Conservation (phyloP, 23 red algal species). For the Gracilariopsis chorda region DNA sequence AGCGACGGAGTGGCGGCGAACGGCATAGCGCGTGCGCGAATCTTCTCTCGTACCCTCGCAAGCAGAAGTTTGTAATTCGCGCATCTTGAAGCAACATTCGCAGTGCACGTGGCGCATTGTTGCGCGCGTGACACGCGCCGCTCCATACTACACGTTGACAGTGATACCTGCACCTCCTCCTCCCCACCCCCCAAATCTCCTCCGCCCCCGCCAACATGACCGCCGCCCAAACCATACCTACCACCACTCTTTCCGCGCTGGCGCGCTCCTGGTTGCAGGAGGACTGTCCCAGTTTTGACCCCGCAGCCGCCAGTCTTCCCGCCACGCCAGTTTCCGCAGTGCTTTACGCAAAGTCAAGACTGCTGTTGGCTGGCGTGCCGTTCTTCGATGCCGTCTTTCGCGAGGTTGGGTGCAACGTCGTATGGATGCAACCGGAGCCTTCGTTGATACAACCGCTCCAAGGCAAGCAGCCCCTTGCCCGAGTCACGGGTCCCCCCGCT, state of each 20-base stretch:
- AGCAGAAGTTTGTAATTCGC: too few relatives aligned
- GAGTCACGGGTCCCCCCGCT: conserved; percentile 57
- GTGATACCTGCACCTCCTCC: too few relatives aligned
- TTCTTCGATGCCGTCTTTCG: conserved; percentile 92
- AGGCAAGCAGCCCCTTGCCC: conserved; percentile 58
- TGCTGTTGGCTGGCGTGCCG: conserved; percentile 72
- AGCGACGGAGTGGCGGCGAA: too few relatives aligned
- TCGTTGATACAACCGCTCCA: background rate
- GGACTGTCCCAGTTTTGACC: conserved; percentile 90
- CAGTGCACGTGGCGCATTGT: too few relatives aligned
- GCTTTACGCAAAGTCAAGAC: conserved; percentile 73
- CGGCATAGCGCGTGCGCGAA: too few relatives aligned
- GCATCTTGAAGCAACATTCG: too few relatives aligned
- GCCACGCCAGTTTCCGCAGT: conserved; percentile 11
- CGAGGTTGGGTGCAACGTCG: conserved; percentile 54
- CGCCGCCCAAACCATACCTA: conserved; percentile 1
- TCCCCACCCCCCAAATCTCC: too few relatives aligned
- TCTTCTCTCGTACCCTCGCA: too few relatives aligned
- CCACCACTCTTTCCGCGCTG: conserved; percentile 6
- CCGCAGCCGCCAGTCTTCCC: conserved; percentile 54
- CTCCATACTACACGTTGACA: too few relatives aligned
- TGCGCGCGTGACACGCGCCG: too few relatives aligned
- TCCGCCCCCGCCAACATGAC: background rate
- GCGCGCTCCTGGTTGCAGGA: conserved; percentile 74
- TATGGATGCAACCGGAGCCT: conserved; percentile 19